Evolutionary conservation across 108 stramenopile genomes (phyloP).

Genomic region (Pseudonitzschia pungens): DNA sequence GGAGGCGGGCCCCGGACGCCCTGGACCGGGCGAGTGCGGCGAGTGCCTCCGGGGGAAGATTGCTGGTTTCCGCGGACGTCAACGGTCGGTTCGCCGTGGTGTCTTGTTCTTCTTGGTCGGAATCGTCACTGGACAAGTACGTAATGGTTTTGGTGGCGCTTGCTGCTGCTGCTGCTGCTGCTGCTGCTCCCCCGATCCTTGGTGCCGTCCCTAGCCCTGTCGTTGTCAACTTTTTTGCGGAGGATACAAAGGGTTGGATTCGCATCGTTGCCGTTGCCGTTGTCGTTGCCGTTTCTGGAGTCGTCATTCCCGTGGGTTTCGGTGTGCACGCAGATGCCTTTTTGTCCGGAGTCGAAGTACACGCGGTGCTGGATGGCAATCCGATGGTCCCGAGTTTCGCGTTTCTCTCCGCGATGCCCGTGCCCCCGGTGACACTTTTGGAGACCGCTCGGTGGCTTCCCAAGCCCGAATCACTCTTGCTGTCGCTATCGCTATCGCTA

Average conservation of each 20-base stretch:
- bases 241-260: no score
- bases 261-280: no score
- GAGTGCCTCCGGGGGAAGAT: constrained; percentile 6
- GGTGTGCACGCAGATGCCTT: no score
- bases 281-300: no score
- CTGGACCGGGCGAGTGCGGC: constrained; percentile 26
- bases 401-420: no score
- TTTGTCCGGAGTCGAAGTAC: no score
- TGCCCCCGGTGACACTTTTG: neutral
- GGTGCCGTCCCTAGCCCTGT: neutral
- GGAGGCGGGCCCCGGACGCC: constrained; percentile 26
- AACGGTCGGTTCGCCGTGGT: neutral
- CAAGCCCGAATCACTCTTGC: neutral
- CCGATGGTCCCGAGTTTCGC: no score
- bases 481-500: neutral
- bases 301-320: no score
- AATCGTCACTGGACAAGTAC: neutral
- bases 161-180: neutral
- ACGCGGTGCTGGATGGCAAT: no score
- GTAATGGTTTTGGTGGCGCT: neutral
- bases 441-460: neutral
- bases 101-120: neutral
- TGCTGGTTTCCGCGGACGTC: neutral
- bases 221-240: no score
- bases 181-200: neutral